Evolutionary conservation across 352 stramenopile genomes (phyloP).

Genomic region (Globisporangium uncinulatum): DNA sequence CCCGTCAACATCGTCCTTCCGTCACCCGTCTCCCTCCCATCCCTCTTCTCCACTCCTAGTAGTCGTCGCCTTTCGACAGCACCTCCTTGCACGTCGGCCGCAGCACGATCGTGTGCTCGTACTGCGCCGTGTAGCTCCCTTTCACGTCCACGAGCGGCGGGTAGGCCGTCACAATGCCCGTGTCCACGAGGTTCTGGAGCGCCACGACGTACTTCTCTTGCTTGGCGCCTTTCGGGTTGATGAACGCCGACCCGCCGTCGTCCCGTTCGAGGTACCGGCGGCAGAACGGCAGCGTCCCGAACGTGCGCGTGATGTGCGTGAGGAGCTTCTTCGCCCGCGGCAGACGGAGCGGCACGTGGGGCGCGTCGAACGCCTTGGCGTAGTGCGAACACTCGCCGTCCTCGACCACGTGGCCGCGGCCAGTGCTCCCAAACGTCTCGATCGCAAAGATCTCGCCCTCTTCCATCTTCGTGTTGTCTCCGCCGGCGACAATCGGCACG

Average conservation of each 20-base stretch:
- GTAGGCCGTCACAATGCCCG: slow-evolving; percentile 89
- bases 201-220: slow-evolving; percentile 92
- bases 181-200: slow-evolving; percentile 92
- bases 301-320: slow-evolving; percentile 94
- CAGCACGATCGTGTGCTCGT: slow-evolving; percentile 96
- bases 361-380: slow-evolving; percentile 91
- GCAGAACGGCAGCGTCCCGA: slow-evolving; percentile 94
- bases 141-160: slow-evolving; percentile 92
- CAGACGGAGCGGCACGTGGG: slow-evolving; percentile 39
- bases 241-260: slow-evolving; percentile 82
- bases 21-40: too few species aligned
- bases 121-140: slow-evolving; percentile 95
- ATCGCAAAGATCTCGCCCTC: slow-evolving; percentile 91
- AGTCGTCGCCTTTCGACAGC: slow-evolving; percentile 93
- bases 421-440: slow-evolving; percentile 84
- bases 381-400: slow-evolving; percentile 92
- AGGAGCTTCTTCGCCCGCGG: slow-evolving; percentile 84
- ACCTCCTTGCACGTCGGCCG: slow-evolving; percentile 95
- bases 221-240: slow-evolving; percentile 71
- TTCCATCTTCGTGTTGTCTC: slow-evolving; percentile 85
- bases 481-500: slow-evolving; percentile 88
- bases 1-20: too few species aligned
- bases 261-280: slow-evolving; percentile 90
- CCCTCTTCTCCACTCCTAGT: slow-evolving; percentile 43
- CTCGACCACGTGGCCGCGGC: slow-evolving; percentile 71